Evolutionary conservation across 2,329 filamentous ascomycete species (phyloP).

Genomic region (Colletotrichum zoysiae): DNA sequence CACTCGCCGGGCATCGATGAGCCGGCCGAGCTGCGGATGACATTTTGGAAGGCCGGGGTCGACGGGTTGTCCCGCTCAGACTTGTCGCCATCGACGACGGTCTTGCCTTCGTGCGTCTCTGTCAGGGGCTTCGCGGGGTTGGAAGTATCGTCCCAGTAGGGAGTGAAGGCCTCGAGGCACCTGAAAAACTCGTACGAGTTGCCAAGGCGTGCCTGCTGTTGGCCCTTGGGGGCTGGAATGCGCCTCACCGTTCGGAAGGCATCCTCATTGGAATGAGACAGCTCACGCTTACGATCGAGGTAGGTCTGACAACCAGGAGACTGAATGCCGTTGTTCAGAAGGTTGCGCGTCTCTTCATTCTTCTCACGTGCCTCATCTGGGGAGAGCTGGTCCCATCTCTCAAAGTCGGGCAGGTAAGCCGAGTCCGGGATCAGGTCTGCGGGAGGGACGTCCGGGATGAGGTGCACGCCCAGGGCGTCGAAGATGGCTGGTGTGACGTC

Average conservation of each 20-base stretch:
- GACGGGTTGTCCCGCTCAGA: conserved; percentile 33
- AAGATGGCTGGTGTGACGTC: conserved; percentile 65
- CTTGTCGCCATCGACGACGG: conserved; percentile 36
- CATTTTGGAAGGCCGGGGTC: conserved; percentile 11
- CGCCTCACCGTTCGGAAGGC: conserved; percentile 73
- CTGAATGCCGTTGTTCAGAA: conserved; percentile 64
- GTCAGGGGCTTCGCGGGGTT: conserved; percentile 43
- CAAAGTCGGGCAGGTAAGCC: conserved; percentile 65
- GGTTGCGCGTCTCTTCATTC: conserved; percentile 62
- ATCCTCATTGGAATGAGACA: conserved; percentile 67
- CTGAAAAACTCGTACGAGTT: conserved; percentile 77
- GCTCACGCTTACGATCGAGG: conserved; percentile 68
- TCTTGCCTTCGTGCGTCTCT: conserved; percentile 28
- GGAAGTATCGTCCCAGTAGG: conserved; percentile 74
- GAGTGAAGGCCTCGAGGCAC: conserved; percentile 69
- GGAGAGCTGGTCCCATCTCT: conserved; percentile 63
- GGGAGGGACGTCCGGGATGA: conserved; percentile 63
- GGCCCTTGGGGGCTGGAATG: conserved; percentile 66
- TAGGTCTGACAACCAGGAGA: conserved; percentile 71
- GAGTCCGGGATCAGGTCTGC: conserved; percentile 67
- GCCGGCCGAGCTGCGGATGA: conserved; percentile 62
- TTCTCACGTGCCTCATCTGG: conserved; percentile 62
- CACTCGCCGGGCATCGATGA: conserved; percentile 69
- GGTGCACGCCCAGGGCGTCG: conserved; percentile 68
- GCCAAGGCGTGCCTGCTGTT: conserved; percentile 67